Base-by-base conservation (phyloP, 1,139 yeast genomes). In the Zygoascus meyerae region DNA sequence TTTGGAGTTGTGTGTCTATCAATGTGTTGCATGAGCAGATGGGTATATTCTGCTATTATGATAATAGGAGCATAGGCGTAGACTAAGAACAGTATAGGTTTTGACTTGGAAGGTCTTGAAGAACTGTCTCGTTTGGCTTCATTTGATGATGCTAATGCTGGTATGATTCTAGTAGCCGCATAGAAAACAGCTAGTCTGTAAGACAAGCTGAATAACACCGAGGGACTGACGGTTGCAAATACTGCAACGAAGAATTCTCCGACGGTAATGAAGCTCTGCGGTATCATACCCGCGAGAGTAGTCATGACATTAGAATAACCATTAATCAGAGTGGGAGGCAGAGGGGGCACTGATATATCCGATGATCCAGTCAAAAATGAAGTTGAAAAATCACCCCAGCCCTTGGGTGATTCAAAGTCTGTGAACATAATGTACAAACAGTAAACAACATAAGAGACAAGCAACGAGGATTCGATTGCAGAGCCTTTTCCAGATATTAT, bases 21-120 rank as follows among this genome's bases (percentile, higher is more conserved):
- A 37, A 85, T 81, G 60, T 87, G 90, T 71, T 86, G 95, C 74
- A 92, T 76, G 77, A 92, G 83, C 58, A 92, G 70, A 64, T 92
- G 96, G 3, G 97, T 87, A 67, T 92, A 92, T 48, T 92, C 95
- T 1, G 96, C 95, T 52, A 90, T 89, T 43, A 92, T 79, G 52
- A 92, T 81, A 64, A 96, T 86, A 2, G 98, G 97, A 12, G 95
- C 85, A 66, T 86, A 90, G 31, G 95, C 81, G 61, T 89, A 86
- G 35, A 89, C 75, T 52, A 86, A 68, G 55, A 75, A 74, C 65
- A 83, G 40, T 28, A 55, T 43, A 2, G 57, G 52, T 34, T 52
- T 46, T 9, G 58, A 52, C 40, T 56, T 56, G n/a, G 57, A 52
- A 3, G 34, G 33, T 14, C 52, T 45, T 75, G 37, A 76, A 69